phyloP scores from a whole-genome alignment of 2,329 filamentous ascomycete genomes.

The Dothistroma pini region DNA sequence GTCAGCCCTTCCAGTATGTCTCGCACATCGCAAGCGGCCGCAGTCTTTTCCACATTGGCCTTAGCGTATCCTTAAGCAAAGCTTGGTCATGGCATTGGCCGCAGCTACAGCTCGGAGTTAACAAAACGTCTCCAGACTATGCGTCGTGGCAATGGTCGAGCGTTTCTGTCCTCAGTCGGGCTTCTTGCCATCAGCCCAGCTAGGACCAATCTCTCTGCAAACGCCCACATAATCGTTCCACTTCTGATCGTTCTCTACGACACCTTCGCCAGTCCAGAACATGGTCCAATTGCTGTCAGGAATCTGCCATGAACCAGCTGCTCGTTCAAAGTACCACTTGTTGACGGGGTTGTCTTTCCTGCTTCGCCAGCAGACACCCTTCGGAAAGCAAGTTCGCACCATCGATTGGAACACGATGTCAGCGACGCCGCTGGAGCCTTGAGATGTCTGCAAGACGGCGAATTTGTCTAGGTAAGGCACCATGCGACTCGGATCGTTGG shows the following conservation, averaged over 20 bases:
- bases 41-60: background rate
- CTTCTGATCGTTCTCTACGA: slow-evolving; percentile 44
- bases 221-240: slow-evolving; percentile 50
- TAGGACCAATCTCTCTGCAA: slow-evolving; percentile 47
- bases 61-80: background rate
- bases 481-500: slow-evolving; percentile 53
- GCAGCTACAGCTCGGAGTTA: background rate
- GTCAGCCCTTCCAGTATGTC: background rate
- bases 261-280: slow-evolving; percentile 83
- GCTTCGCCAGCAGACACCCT: slow-evolving; percentile 89
- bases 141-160: background rate
- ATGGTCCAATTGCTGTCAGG: slow-evolving; percentile 86
- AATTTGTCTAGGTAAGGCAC: slow-evolving; percentile 98
- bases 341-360: slow-evolving; percentile 91
- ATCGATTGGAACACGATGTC: slow-evolving; percentile 97
- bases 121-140: background rate
- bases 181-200: slow-evolving; percentile 41
- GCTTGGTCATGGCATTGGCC: background rate
- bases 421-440: slow-evolving; percentile 80
- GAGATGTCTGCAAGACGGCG: slow-evolving; percentile 80
- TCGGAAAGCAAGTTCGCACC: slow-evolving; percentile 82
- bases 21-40: background rate
- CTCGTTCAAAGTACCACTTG: slow-evolving; percentile 98
- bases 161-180: slow-evolving; percentile 23
- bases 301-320: slow-evolving; percentile 77